Evolutionary conservation across 306 rosid species (phyloP), one percentile per base, ranked within the genome.

Genomic region (Rubus parviflorus): DNA sequence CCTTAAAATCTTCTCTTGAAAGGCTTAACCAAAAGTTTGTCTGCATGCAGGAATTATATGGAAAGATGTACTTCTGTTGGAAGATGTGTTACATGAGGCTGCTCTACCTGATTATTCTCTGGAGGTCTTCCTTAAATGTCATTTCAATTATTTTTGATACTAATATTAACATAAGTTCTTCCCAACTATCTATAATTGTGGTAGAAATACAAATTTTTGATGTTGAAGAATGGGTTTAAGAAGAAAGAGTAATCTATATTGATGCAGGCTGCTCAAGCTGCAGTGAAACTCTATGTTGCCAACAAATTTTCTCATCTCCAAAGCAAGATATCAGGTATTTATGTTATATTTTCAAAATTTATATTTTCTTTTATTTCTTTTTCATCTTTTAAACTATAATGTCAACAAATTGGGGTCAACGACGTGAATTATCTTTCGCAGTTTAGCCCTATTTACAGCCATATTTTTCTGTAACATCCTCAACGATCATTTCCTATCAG

Each of bases 71-170:
- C 88, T 88, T 73, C 79, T 85, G 79, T 81, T 92, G 86, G 97
- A 92, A 83, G 93, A 87, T 78, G 89, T 88, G 76, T 79, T 92
- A 70, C 83, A 73, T 56, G 97, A 92, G 83, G 97, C 90, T 61
- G 80, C 83, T 83, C 89, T 92, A 61, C 81, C 85, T 47, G 72
- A 85, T 80, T 85, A 84, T 80, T 88, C 93, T 77, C 74, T 90
- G 82, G 90, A 92, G 97, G 97, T 92, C 57, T 70, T 43, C 78
- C 58, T 75, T 70, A 11, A 68, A 12, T 68, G 57, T 23, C 14
- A 10, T 79, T 71, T 63, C 38, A 37, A 20, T 40, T 11, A 14
- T 2, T 3, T 37, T 25, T 13, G 46, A 16, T 63, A 53, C n/a
- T 69, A 68, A 46, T 38, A 63, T 41, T 2, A 30, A 46, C 37